Base-by-base conservation (phyloP, 306 rosid species). In the Acmispon strigosus region DNA sequence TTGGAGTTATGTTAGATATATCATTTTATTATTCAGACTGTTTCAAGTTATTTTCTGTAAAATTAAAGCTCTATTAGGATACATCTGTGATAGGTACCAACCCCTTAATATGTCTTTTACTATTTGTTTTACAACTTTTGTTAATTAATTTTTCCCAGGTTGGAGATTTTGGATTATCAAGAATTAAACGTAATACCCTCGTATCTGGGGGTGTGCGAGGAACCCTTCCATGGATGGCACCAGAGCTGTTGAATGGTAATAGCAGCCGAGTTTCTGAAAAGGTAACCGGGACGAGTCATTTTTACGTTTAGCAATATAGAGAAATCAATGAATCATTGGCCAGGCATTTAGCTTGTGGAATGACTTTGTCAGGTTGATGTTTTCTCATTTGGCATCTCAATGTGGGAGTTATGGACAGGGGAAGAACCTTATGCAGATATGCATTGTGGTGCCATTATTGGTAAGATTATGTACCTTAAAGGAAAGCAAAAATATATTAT, bases 141-240 rank as follows among this genome's bases (percentile, higher is more conserved):
- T 51, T 75, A 3, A 24, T 59, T 66, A 45, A 37, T 66, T 16
- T 76, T 70, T 77, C 58, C 1, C 8, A 32, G 37, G 37, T 32
- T 32, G 37, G 96, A 69, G 98, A 92, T 82, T 92, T 92, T 84
- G 98, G 98, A 36, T 87, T 92, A 82, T 92, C 98, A 73, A 92
- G 90, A 83, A 92, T 92, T 66, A 92, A 89, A 79, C 83, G 96
- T 68, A 90, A 90, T 79, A 92, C 98, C 60, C 65, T 92, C 82
- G 96, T 92, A 68, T 86, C 98, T 60, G 98, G 98, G 24, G 98
- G 98, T 43, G 96, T 92, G 59, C 90, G 96, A 39, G 98, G 98
- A 63, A 92, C 98, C 8, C 62, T 92, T 41, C 98, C 98, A 58
- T 92, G 98, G 98, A 89, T 92, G 98, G 98, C 98, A 20, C 98